These are phyloP conservation scores for Globisporangium mamillatum DNA, from an alignment of 352 stramenopile species.

Conservation along the genomic window DNA sequence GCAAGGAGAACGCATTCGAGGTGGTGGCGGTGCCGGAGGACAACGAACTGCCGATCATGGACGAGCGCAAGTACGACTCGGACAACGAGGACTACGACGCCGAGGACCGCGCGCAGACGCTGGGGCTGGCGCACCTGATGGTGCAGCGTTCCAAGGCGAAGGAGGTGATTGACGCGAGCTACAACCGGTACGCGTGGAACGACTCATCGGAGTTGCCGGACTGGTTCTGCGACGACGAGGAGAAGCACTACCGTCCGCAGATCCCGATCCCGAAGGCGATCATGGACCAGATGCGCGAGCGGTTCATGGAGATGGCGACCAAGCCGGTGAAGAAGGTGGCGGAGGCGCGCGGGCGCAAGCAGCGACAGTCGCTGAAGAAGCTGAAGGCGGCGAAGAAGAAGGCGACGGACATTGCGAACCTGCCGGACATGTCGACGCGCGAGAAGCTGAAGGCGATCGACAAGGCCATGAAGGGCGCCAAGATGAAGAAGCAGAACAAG, in stretches of 20 bases:
- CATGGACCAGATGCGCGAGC: conserved; percentile 97
- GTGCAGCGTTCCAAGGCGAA: conserved; percentile 96
- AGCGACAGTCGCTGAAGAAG: conserved; percentile 91
- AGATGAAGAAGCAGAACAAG: conserved; percentile 92
- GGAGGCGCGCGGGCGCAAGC: conserved; percentile 96
- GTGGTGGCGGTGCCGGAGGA: conserved; percentile 48
- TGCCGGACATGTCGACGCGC: conserved; percentile 95
- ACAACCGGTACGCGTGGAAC: conserved; percentile 99
- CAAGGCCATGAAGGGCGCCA: conserved; percentile 93
- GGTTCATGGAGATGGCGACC: conserved; percentile 94
- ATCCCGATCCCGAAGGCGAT: conserved; percentile 95
- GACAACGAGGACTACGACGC: conserved; percentile 98
- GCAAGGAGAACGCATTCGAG: conserved; percentile 38
- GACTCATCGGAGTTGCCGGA: conserved; percentile 94
- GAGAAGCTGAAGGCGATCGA: conserved; percentile 99
- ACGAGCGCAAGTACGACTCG: conserved; percentile 93
- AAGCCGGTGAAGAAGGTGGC: conserved; percentile 99
- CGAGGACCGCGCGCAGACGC: conserved; percentile 94
- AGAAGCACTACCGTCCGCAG: conserved; percentile 97
- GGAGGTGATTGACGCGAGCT: conserved; percentile 97
- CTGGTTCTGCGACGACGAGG: conserved; percentile 97
- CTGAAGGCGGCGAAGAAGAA: conserved; percentile 97
- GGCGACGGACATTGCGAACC: conserved; percentile 93
- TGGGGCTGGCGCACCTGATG: conserved; percentile 99
- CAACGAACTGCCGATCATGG: conserved; percentile 48